These are phyloP conservation scores for Cephalotrichum gorgonifer DNA, from an alignment of 2,329 filamentous ascomycete genomes.

Conservation along the genomic window DNA sequence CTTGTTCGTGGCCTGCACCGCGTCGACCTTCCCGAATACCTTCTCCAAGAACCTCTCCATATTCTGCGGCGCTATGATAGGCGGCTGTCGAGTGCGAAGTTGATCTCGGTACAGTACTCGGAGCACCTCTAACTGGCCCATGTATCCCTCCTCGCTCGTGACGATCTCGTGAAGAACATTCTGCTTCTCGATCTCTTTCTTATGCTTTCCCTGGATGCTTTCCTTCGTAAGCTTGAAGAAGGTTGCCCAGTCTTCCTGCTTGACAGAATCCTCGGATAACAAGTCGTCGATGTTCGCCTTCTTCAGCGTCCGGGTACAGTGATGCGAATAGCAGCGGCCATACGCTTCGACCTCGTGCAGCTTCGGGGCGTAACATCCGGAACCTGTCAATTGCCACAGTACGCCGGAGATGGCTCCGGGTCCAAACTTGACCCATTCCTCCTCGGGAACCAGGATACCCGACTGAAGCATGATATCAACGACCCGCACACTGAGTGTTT, in stretches of 20 bases:
- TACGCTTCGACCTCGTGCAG: constrained; percentile 57
- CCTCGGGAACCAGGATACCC: constrained; percentile 71
- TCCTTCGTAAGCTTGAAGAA: constrained; percentile 80
- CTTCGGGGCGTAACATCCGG: constrained; percentile 81
- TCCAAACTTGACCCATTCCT: constrained; percentile 96
- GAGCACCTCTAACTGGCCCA: constrained; percentile 80
- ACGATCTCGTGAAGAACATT: constrained; percentile 95
- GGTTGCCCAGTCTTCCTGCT: constrained; percentile 71
- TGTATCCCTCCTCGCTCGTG: constrained; percentile 83
- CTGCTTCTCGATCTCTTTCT: constrained; percentile 86
- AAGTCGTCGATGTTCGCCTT: constrained; percentile 82
- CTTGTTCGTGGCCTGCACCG: constrained; percentile 83
- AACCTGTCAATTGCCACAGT: constrained; percentile 83
- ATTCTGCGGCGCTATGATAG: constrained; percentile 70
- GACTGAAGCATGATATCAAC: constrained; percentile 71
- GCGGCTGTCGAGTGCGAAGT: constrained; percentile 60
- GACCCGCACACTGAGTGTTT: constrained; percentile 69
- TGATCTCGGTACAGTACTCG: constrained; percentile 77
- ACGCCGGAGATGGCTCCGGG: constrained; percentile 75
- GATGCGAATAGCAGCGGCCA: constrained; percentile 83
- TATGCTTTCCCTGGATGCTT: constrained; percentile 57
- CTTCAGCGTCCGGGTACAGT: constrained; percentile 88
- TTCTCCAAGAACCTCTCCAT: constrained; percentile 69
- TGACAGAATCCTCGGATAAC: constrained; percentile 56
- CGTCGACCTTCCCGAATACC: constrained; percentile 86